A percentile compares a stretch with the other conserved stretches of the same genome.
These are phyloP conservation scores for Apophysomyces variabilis DNA, from an alignment of 371 early-diverging fungal species.

Conservation along the genomic window DNA sequence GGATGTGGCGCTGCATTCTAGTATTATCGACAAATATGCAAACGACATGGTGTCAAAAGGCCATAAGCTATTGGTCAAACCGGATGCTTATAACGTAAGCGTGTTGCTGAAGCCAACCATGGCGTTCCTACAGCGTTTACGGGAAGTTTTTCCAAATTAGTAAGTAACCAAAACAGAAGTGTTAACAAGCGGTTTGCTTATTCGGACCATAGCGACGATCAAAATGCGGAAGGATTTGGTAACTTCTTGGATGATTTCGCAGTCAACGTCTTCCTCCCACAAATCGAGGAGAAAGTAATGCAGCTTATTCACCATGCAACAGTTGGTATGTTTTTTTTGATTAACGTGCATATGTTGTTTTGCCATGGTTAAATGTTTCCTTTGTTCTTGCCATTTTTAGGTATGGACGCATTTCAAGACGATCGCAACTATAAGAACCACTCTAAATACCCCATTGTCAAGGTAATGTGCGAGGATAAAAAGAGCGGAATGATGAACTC, in stretches of 20 bases:
- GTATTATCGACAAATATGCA: slow-evolving; percentile 71
- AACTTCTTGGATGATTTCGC: slow-evolving; percentile 83
- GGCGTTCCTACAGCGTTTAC: slow-evolving; percentile 64
- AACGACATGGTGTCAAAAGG: slow-evolving; percentile 65
- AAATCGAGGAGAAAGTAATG: slow-evolving; percentile 74
- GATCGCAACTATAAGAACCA: slow-evolving; percentile 53
- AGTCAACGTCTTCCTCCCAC: slow-evolving; percentile 74
- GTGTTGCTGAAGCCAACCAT: slow-evolving; percentile 72
- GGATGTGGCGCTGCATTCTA: slow-evolving; percentile 31
- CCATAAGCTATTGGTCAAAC: slow-evolving; percentile 68
- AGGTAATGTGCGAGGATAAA: slow-evolving; percentile 30
- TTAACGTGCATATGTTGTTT: neutral
- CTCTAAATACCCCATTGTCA: slow-evolving; percentile 56
- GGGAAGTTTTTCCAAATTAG: slow-evolving; percentile 57
- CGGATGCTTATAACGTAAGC: slow-evolving; percentile 76
- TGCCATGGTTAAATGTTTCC: neutral
- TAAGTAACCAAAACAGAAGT: slow-evolving; percentile 27
- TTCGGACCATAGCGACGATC: slow-evolving; percentile 37
- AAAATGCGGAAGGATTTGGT: slow-evolving; percentile 63
- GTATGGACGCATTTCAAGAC: slow-evolving; percentile 59
- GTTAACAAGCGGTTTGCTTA: neutral
- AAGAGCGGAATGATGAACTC: neutral
- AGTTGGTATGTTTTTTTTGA: slow-evolving; percentile 48
- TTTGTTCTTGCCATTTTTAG: slow-evolving; percentile 17
- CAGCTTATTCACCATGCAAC: slow-evolving; percentile 70